phyloP scores from a whole-genome alignment of 2,329 filamentous ascomycete species.

The Ilyonectria robusta region DNA sequence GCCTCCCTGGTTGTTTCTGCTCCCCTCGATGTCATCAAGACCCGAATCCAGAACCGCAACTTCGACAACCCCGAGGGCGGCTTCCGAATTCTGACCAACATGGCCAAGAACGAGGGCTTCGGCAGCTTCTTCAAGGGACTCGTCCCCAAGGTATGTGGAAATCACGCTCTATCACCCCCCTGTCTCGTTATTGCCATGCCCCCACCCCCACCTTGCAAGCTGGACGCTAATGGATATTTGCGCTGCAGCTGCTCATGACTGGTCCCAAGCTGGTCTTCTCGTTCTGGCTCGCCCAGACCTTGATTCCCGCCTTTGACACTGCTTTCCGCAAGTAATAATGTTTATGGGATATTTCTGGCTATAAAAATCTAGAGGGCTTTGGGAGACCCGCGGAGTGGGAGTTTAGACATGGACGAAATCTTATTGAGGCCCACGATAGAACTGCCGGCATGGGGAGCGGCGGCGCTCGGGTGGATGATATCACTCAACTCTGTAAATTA shows the following conservation, averaged over 20 bases:
- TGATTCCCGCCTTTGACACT: constrained; percentile 90
- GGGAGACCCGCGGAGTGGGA: constrained; percentile 25
- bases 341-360: constrained; percentile 6
- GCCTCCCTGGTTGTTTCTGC: constrained; percentile 97
- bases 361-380: constrained; percentile 25
- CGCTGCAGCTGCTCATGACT: constrained; percentile 87
- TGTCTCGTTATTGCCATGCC: constrained; percentile 17
- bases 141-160: constrained; percentile 80
- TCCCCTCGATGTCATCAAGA: constrained; percentile 97
- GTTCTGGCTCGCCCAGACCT: constrained; percentile 98
- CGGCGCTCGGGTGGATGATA: constrained; percentile 33
- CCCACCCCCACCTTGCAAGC: constrained; percentile 31
- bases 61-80: constrained; percentile 98
- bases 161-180: background rate
- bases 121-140: constrained; percentile 97
- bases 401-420: constrained; percentile 41
- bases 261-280: constrained; percentile 99
- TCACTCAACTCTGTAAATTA: constrained; percentile 50
- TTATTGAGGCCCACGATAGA: constrained; percentile 46
- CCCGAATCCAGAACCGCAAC: constrained; percentile 97
- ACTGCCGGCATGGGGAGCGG: constrained; percentile 38
- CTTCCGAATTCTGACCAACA: constrained; percentile 91
- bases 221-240: constrained; percentile 37
- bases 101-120: constrained; percentile 91
- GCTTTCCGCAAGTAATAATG: constrained; percentile 52